Evolutionary conservation across 148 eudicot species (phyloP).

Genomic region (Linanthus parryae): DNA sequence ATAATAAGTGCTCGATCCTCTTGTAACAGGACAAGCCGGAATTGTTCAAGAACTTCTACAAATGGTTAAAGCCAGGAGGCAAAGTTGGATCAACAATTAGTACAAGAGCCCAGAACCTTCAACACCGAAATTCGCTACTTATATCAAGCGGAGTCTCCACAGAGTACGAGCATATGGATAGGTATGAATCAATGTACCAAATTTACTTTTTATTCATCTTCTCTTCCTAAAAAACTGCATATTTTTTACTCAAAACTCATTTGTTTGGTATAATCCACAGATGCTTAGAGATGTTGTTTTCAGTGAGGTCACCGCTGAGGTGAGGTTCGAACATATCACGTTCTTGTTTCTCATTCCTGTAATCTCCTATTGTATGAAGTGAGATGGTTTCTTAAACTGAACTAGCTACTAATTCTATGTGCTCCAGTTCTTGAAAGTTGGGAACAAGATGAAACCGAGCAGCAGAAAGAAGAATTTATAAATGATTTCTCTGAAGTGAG

Average conservation of each 20-base stretch:
- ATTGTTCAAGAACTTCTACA: constrained; percentile 60
- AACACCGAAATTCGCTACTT: constrained; percentile 56
- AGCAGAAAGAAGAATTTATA: too few relatives aligned
- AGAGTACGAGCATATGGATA: constrained; percentile 78
- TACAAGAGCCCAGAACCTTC: too few relatives aligned
- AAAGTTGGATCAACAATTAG: constrained; percentile 73
- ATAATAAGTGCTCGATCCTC: too few relatives aligned
- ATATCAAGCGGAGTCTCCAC: constrained; percentile 88
- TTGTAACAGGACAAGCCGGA: constrained; percentile 81
- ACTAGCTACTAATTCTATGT: too few relatives aligned
- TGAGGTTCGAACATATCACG: too few relatives aligned
- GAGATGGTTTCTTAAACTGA: too few relatives aligned
- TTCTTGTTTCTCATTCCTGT: too few relatives aligned
- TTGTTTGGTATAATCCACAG: constrained; percentile 22
- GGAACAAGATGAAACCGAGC: too few relatives aligned
- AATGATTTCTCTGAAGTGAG: too few relatives aligned
- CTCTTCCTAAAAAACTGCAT: background rate
- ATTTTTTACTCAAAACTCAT: background rate
- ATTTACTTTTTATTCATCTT: background rate
- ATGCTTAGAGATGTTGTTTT: constrained; percentile 92
- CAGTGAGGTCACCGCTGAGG: constrained; percentile 68
- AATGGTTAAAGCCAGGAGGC: constrained; percentile 97
- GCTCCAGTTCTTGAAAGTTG: too few relatives aligned
- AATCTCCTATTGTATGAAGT: too few relatives aligned
- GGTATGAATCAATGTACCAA: constrained; percentile 25